These are phyloP conservation scores for Coffea canephora DNA, from an alignment of 257 asterid species.

Conservation along the genomic window DNA sequence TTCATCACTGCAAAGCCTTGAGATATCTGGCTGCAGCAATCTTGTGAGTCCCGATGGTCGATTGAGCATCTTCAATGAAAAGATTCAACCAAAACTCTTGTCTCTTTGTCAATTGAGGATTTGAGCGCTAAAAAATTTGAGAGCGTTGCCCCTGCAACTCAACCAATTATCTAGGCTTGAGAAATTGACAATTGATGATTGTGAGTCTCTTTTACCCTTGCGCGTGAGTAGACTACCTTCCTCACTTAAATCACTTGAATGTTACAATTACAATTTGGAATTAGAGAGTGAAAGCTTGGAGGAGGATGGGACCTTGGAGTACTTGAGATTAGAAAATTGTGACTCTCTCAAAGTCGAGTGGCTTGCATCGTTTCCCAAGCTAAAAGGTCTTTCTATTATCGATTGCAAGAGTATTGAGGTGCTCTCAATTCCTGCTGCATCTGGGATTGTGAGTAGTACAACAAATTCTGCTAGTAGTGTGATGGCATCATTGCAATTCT, in stretches of 20 bases:
- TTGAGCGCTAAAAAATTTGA: background rate
- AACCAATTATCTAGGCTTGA: background rate
- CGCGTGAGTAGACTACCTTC: too few relatives aligned
- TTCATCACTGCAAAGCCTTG: conserved; percentile 28
- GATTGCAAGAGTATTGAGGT: background rate
- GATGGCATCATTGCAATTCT: background rate
- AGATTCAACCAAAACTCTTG: background rate
- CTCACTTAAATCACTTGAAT: too few relatives aligned
- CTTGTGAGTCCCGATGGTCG: conserved; percentile 21
- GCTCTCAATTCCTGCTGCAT: background rate
- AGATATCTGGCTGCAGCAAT: conserved; percentile 31
- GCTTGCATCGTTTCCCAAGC: background rate
- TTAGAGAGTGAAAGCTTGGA: too few relatives aligned
- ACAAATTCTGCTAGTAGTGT: too few relatives aligned
- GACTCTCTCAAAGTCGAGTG: background rate
- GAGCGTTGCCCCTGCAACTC: background rate
- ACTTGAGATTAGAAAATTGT: too few relatives aligned
- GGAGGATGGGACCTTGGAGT: too few relatives aligned
- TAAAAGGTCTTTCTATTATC: rapidly evolving
- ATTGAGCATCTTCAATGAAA: conserved; percentile 4
- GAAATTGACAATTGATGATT: background rate
- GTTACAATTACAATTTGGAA: too few relatives aligned
- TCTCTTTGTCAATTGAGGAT: background rate
- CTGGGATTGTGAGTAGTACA: background rate
- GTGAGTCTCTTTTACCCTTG: too few relatives aligned